Conservation (phyloP, 208 protist genomes). For the Leishmania guyanensis region DNA sequence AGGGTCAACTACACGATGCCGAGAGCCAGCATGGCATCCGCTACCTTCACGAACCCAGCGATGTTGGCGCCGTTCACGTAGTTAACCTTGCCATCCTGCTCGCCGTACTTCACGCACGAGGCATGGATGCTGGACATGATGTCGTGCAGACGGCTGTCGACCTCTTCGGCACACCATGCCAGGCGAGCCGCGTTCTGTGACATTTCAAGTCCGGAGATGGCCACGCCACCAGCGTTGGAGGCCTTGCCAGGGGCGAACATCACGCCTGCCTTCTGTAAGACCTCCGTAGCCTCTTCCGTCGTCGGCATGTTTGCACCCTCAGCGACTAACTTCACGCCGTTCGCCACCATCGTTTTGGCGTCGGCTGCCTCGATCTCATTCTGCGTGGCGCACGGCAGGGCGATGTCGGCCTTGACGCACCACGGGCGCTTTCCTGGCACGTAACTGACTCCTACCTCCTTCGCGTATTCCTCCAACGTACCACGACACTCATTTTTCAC, state of each 20-base stretch:
- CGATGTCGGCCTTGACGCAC: conserved; percentile 67
- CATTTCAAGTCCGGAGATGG: conserved; percentile 95
- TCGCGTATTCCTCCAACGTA: conserved; percentile 69
- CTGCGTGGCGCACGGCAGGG: conserved; percentile 93
- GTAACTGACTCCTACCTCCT: conserved; percentile 68
- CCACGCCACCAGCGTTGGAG: conserved; percentile 94
- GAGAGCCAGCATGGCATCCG: conserved; percentile 72
- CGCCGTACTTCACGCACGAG: conserved; percentile 58
- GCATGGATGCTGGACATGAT: conserved; percentile 94
- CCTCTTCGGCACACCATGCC: conserved; percentile 86
- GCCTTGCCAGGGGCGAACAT: conserved; percentile 93
- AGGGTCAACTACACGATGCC: conserved; percentile 48
- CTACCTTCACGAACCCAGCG: conserved; percentile 90
- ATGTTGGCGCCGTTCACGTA: conserved; percentile 92
- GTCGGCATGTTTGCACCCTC: conserved; percentile 95
- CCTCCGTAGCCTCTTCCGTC: conserved; percentile 80
- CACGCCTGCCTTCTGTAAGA: conserved; percentile 55
- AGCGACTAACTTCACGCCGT: conserved; percentile 78
- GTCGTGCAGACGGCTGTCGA: conserved; percentile 78
- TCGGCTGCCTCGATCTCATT: conserved; percentile 92
- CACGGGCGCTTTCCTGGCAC: conserved; percentile 70
- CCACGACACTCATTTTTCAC: conserved; percentile 68
- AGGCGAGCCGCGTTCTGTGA: conserved; percentile 91
- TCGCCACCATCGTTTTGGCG: conserved; percentile 68
- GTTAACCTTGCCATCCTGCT: conserved; percentile 56